These are phyloP conservation scores for Phytophthora idaei DNA, from an alignment of 352 stramenopile species.

Conservation along the genomic window DNA sequence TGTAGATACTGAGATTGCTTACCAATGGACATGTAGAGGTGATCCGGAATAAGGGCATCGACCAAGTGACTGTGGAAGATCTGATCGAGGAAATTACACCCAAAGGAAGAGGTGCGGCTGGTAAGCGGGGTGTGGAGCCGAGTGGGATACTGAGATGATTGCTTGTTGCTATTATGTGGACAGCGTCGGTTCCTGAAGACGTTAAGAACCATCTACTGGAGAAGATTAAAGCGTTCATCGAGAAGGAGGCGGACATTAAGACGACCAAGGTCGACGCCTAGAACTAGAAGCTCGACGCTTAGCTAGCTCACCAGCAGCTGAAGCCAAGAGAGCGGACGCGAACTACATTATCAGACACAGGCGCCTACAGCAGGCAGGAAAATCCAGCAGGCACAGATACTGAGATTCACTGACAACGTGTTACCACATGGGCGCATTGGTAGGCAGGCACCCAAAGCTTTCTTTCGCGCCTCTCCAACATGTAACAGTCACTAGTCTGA, in stretches of 20 bases:
- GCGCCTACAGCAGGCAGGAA: slow-evolving; percentile 23
- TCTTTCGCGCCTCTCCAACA: slow-evolving; percentile 4
- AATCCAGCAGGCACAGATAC: slow-evolving; percentile 16
- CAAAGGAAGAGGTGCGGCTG: slow-evolving; percentile 67
- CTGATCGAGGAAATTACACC: slow-evolving; percentile 93
- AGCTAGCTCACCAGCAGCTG: slow-evolving; percentile 7
- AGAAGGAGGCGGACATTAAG: slow-evolving; percentile 51
- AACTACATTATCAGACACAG: slow-evolving; percentile 26
- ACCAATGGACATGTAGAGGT: slow-evolving; percentile 68
- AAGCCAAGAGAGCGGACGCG: slow-evolving; percentile 13
- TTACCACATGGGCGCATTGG: slow-evolving; percentile 11
- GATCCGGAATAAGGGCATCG: slow-evolving; percentile 93
- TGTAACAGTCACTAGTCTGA: slow-evolving; percentile 4
- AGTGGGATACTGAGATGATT: slow-evolving; percentile 5
- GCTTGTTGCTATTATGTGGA: slow-evolving; percentile 6
- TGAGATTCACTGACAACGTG: slow-evolving; percentile 14
- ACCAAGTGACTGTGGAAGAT: slow-evolving; percentile 95
- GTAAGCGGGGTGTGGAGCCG: slow-evolving; percentile 2
- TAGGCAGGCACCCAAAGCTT: not conserved
- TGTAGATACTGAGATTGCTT: slow-evolving; percentile 1
- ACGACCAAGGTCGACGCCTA: slow-evolving; percentile 2
- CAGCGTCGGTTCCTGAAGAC: slow-evolving; percentile 84
- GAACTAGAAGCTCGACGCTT: not conserved
- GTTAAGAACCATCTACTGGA: slow-evolving; percentile 92
- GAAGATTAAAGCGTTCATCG: slow-evolving; percentile 92